A percentile compares a stretch with the other conserved stretches of the same genome.
These are phyloP conservation scores for Agaricus blazei DNA, from an alignment of 768 basidiomycete genomes.

Conservation along the genomic window DNA sequence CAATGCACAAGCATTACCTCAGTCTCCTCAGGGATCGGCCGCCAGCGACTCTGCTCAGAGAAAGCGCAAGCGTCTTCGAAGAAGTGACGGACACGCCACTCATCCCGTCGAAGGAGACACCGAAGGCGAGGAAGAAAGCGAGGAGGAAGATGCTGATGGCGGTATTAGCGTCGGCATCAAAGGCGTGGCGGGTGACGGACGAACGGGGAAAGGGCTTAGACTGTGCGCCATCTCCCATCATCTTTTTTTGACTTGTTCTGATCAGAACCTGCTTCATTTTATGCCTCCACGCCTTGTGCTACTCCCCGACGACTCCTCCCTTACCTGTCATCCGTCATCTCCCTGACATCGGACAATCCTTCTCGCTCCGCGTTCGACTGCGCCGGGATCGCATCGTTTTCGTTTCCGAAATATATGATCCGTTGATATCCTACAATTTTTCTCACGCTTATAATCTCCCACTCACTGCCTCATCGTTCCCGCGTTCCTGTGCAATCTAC, in stretches of 20 bases:
- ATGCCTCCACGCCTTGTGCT: not conserved
- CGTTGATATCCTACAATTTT: too few species aligned
- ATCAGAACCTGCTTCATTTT: not conserved
- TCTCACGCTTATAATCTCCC: too few species aligned
- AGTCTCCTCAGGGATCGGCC: not conserved
- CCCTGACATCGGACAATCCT: too few species aligned
- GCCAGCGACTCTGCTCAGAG: slow-evolving; percentile 8
- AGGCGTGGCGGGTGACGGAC: slow-evolving; percentile 16
- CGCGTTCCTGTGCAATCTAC: too few species aligned
- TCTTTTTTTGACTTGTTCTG: slow-evolving; percentile 3
- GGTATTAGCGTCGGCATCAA: slow-evolving; percentile 41
- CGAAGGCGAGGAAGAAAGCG: slow-evolving; percentile 35
- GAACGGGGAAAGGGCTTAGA: slow-evolving; percentile 25
- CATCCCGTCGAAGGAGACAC: slow-evolving; percentile 20
- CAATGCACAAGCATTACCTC: not conserved
- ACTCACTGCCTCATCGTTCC: too few species aligned
- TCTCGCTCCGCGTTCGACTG: not conserved
- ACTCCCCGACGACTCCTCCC: too few species aligned
- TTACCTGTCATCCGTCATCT: too few species aligned
- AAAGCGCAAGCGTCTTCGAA: slow-evolving; percentile 22
- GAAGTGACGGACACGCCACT: slow-evolving; percentile 11
- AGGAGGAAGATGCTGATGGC: slow-evolving; percentile 31
- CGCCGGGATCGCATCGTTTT: not conserved
- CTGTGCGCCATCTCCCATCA: slow-evolving; percentile 27
- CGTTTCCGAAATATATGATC: not conserved